Evolutionary conservation across 2,329 filamentous ascomycete genomes (phyloP).

Genomic region (Arthrobotrys pseudoclavata): DNA sequence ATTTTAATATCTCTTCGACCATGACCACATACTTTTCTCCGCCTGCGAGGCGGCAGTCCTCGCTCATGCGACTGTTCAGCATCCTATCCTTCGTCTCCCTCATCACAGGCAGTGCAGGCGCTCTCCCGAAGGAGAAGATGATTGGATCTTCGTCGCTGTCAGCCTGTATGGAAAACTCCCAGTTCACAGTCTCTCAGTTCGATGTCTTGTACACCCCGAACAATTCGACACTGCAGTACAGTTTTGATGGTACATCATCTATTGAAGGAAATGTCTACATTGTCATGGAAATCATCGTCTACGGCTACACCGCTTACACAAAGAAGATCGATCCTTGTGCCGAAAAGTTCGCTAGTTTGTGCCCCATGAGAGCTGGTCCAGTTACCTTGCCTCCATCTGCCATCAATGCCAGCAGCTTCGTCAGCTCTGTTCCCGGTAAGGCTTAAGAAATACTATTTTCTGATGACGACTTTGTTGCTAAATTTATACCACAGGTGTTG

Average conservation of each 20-base stretch:
- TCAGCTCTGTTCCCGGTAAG: constrained; percentile 77
- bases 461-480: background rate
- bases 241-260: constrained; percentile 84
- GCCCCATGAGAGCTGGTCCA: constrained; percentile 88
- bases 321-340: constrained; percentile 82
- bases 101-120: constrained; percentile 48
- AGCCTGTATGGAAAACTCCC: constrained; percentile 84
- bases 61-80: constrained; percentile 57
- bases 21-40: constrained; percentile 49
- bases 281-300: constrained; percentile 81
- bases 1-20: constrained; percentile 61
- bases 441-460: constrained; percentile 29
- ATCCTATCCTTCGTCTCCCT: constrained; percentile 51
- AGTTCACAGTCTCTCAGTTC: constrained; percentile 89
- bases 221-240: constrained; percentile 79
- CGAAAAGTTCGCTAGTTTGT: constrained; percentile 78
- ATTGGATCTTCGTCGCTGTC: constrained; percentile 87
- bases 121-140: constrained; percentile 74
- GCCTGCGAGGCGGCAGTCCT: constrained; percentile 59
- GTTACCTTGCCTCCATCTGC: constrained; percentile 82
- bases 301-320: constrained; percentile 81
- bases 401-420: constrained; percentile 71
- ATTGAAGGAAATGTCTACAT: constrained; percentile 86
- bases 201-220: constrained; percentile 83
- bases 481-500: constrained; percentile 72